Evolutionary conservation across 2,329 filamentous ascomycete genomes (phyloP).

Genomic region (Exophiala spinifera): DNA sequence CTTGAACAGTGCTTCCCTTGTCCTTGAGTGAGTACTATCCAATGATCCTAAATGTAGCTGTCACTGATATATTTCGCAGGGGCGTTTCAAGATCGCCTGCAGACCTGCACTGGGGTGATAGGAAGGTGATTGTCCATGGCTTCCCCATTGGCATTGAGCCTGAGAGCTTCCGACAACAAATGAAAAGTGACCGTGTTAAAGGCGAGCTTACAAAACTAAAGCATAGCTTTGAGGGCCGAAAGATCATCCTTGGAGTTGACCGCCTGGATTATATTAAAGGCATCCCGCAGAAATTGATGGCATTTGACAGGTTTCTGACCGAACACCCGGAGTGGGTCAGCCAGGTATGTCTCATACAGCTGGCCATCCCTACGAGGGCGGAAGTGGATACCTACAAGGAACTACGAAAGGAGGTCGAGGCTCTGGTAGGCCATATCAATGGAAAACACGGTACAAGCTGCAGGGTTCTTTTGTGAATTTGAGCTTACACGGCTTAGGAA

Average conservation of each 20-base stretch:
- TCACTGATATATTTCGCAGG: not conserved
- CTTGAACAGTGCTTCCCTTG: conserved; percentile 80
- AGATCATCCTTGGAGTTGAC: conserved; percentile 90
- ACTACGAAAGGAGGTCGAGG: conserved; percentile 82
- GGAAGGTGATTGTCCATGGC: conserved; percentile 77
- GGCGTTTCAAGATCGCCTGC: conserved; percentile 53
- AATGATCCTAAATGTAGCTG: not conserved
- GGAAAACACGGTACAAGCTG: conserved; percentile 70
- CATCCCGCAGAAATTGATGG: conserved; percentile 88
- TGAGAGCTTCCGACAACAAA: conserved; percentile 81
- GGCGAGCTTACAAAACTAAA: conserved; percentile 74
- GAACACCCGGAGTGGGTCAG: conserved; percentile 92
- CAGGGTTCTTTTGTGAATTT: not conserved
- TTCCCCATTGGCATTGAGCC: conserved; percentile 96
- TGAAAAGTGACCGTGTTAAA: conserved; percentile 73
- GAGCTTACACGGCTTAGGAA: conserved; percentile 53
- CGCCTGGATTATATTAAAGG: conserved; percentile 96
- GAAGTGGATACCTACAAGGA: conserved; percentile 97
- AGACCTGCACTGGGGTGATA: conserved; percentile 79
- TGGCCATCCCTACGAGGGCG: conserved; percentile 77
- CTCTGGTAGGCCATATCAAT: conserved; percentile 90
- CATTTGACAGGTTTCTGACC: conserved; percentile 85
- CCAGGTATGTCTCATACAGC: conserved; percentile 88
- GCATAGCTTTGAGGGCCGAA: conserved; percentile 82
- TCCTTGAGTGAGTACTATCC: conserved; percentile 55